Evolutionary conservation across 306 rosid genomes (phyloP).

Genomic region (Malus domestica): DNA sequence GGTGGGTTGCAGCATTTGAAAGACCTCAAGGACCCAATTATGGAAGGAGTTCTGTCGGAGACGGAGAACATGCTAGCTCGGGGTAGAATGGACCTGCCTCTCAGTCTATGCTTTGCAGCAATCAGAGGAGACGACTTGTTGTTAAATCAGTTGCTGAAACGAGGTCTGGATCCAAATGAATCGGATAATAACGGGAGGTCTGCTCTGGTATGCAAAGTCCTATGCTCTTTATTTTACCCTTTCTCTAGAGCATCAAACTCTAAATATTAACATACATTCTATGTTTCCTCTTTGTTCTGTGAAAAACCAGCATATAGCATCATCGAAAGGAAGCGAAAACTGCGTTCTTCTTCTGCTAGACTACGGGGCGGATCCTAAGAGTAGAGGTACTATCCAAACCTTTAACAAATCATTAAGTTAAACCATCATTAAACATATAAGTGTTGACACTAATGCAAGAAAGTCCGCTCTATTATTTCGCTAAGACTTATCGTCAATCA

Average conservation of each 20-base stretch:
- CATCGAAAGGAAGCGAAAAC: constrained; percentile 61
- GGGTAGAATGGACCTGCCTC: constrained; percentile 79
- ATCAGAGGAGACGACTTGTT: constrained; percentile 73
- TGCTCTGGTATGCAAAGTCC: constrained; percentile 54
- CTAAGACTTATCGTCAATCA: not conserved
- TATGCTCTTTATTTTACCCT: not conserved
- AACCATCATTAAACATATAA: not conserved
- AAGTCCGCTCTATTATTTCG: not conserved
- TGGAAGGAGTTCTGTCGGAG: constrained; percentile 77
- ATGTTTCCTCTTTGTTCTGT: not conserved
- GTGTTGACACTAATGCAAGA: not conserved
- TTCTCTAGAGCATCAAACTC: not conserved
- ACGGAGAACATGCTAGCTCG: constrained; percentile 82
- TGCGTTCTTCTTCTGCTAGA: constrained; percentile 66
- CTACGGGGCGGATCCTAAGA: constrained; percentile 61
- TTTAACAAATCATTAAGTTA: not conserved
- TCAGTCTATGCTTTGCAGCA: constrained; percentile 80
- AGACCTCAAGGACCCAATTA: constrained; percentile 57
- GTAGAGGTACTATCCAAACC: constrained; percentile 46
- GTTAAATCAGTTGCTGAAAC: constrained; percentile 64
- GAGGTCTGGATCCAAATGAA: constrained; percentile 74
- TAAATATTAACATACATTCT: not conserved
- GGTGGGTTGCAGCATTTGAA: constrained; percentile 62
- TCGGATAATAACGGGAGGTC: constrained; percentile 70
- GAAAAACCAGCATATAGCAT: constrained; percentile 65